These are phyloP conservation scores for Nicotiana otophora DNA, from an alignment of 257 asterid species.

Conservation along the genomic window DNA sequence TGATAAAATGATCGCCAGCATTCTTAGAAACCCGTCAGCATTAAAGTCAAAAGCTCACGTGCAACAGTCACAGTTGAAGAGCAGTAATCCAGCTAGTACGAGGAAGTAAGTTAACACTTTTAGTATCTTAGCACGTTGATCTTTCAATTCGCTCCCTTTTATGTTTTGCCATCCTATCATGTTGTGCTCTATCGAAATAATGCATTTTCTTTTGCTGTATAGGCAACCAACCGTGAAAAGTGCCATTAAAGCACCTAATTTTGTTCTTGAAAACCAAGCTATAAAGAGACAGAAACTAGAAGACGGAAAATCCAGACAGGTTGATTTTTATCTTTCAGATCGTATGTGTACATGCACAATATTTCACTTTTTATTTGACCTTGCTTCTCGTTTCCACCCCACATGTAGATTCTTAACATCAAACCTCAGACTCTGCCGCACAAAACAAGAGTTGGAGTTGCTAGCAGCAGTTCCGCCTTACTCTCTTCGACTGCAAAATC, in stretches of 20 bases:
- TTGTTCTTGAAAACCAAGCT: conserved; percentile 84
- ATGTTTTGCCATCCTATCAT: neutral
- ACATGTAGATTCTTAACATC: conserved; percentile 58
- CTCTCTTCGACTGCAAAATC: conserved; percentile 42
- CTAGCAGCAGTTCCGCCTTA: conserved; percentile 34
- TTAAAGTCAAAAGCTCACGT: conserved; percentile 40
- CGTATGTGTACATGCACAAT: neutral
- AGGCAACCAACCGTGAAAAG: conserved; percentile 48
- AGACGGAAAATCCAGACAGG: conserved; percentile 84
- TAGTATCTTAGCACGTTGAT: neutral
- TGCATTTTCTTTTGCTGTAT: conserved; percentile 5
- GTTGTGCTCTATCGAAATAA: neutral
- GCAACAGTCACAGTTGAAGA: conserved; percentile 33
- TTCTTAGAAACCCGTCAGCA: conserved; percentile 57
- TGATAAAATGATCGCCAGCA: conserved; percentile 60
- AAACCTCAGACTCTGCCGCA: conserved; percentile 64
- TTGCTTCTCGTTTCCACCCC: neutral
- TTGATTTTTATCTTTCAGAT: conserved; percentile 6
- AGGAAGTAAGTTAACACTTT: conserved; percentile 37
- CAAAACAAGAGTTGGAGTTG: conserved; percentile 51
- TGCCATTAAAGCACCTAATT: conserved; percentile 42
- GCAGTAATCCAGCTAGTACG: conserved; percentile 42
- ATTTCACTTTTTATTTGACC: neutral
- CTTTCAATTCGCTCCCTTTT: too few species aligned
- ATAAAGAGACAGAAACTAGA: conserved; percentile 88